These are phyloP conservation scores for Lithocarpus polystachyus DNA, from an alignment of 306 rosid genomes.

Conservation along the genomic window DNA sequence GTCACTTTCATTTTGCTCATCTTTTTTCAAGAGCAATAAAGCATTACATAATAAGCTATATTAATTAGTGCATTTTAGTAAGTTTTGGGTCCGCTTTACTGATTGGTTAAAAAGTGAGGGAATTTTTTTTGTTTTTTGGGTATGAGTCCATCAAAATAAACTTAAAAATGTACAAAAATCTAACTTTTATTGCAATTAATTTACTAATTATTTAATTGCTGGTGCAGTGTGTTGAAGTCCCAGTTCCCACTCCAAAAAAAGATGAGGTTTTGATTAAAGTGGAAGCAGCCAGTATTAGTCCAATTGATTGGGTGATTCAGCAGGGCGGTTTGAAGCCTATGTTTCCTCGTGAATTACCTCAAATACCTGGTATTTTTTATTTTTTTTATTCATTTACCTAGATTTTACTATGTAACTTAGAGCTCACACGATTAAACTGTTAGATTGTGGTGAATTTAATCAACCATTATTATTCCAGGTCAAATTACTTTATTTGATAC, in stretches of 20 bases:
- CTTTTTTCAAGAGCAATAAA: too few species aligned
- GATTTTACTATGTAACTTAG: too few species aligned
- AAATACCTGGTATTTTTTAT: slow-evolving; percentile 57
- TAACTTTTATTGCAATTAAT: background rate
- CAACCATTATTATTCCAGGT: too few species aligned
- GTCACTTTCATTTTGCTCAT: too few species aligned
- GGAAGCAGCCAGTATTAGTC: slow-evolving; percentile 64
- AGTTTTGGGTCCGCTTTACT: too few species aligned
- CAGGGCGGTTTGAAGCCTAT: slow-evolving; percentile 43
- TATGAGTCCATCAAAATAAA: background rate
- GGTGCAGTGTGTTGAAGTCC: slow-evolving; percentile 65
- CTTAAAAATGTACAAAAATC: too few species aligned
- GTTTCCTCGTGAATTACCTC: slow-evolving; percentile 52
- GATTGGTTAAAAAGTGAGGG: background rate
- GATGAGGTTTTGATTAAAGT: slow-evolving; percentile 57
- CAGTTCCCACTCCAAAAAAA: slow-evolving; percentile 49
- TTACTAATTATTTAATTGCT: background rate
- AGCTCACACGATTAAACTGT: too few species aligned
- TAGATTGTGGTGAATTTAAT: background rate
- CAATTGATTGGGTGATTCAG: slow-evolving; percentile 74
- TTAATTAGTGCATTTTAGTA: too few species aligned
- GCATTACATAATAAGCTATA: too few species aligned
- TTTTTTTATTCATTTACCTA: background rate
- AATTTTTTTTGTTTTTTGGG: background rate
- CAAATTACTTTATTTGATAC: too few species aligned